phyloP scores from a whole-genome alignment of 208 protist genomes.

The Trypanosoma congolense region DNA sequence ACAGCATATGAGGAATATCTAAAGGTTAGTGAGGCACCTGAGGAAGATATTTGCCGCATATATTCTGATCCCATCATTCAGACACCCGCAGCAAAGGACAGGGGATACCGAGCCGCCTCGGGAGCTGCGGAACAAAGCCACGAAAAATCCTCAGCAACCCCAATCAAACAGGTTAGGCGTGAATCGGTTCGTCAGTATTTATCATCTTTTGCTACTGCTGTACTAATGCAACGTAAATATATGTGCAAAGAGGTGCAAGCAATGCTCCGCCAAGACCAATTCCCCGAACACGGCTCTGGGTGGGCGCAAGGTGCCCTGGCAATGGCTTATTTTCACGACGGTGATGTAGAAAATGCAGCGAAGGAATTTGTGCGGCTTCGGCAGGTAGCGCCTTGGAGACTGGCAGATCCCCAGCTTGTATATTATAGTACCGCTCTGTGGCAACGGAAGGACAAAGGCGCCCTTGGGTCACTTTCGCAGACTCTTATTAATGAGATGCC shows the following conservation, averaged over 20 bases:
- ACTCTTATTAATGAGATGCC: conserved; percentile 85
- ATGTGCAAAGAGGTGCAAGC: conserved; percentile 17
- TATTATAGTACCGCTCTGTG: conserved; percentile 96
- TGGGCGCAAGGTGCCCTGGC: conserved; percentile 51
- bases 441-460: conserved; percentile 86
- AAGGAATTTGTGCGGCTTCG: conserved; percentile 47
- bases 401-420: conserved; percentile 48
- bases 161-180: conserved; percentile 11
- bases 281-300: conserved; percentile 24
- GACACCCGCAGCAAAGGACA: not conserved
- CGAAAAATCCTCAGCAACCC: not conserved
- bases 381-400: conserved; percentile 45
- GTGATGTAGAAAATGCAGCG: conserved; percentile 52
- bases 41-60: conserved; percentile 14
- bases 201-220: conserved; percentile 19
- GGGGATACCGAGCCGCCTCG: not conserved
- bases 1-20: conserved; percentile 51
- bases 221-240: conserved; percentile 18
- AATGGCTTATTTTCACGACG: conserved; percentile 71
- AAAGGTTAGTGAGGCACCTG: conserved; percentile 9
- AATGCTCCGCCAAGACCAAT: conserved; percentile 14
- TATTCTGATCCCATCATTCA: conserved; percentile 7
- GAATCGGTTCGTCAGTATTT: conserved; percentile 19
- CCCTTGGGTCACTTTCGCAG: conserved; percentile 86
- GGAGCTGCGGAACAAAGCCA: not conserved